phyloP scores from a whole-genome alignment of 345 rosid species.

The Dimocarpus longan region DNA sequence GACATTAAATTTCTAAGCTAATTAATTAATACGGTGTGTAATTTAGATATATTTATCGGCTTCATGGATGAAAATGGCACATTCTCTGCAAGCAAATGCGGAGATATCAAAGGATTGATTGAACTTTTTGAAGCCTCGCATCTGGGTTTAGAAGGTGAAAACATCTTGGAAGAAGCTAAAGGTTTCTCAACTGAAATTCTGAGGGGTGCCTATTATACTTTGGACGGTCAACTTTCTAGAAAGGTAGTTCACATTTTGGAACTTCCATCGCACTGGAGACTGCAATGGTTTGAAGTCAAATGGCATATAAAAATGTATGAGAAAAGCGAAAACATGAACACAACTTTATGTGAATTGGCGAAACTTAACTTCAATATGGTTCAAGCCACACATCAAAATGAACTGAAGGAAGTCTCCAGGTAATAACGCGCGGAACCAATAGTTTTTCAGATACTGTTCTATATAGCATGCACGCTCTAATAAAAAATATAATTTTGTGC shows the following conservation, averaged over 20 bases:
- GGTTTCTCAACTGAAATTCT: constrained; percentile 26
- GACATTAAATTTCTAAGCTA: too few relatives aligned
- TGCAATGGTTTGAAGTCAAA: constrained; percentile 50
- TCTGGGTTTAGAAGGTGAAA: constrained; percentile 41
- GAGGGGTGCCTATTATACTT: background rate
- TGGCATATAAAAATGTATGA: constrained; percentile 38
- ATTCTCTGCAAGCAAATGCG: constrained; percentile 19
- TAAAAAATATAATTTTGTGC: background rate
- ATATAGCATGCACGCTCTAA: too few relatives aligned
- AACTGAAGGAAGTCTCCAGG: constrained; percentile 47
- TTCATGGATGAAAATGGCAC: constrained; percentile 32
- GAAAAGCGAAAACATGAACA: constrained; percentile 3
- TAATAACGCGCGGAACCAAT: too few relatives aligned
- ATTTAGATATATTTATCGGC: constrained; percentile 37
- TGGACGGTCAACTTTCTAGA: constrained; percentile 16
- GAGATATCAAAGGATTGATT: constrained; percentile 33
- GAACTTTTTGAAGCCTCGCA: constrained; percentile 54
- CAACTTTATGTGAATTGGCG: constrained; percentile 32
- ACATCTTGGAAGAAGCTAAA: constrained; percentile 35
- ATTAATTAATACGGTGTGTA: background rate
- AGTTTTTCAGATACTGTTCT: too few relatives aligned
- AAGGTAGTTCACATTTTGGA: constrained; percentile 36
- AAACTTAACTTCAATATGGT: constrained; percentile 47
- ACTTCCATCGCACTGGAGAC: constrained; percentile 46
- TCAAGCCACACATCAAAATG: constrained; percentile 50